Conservation (phyloP, 2,329 filamentous ascomycete genomes). For the Hansfordia pulvinata region DNA sequence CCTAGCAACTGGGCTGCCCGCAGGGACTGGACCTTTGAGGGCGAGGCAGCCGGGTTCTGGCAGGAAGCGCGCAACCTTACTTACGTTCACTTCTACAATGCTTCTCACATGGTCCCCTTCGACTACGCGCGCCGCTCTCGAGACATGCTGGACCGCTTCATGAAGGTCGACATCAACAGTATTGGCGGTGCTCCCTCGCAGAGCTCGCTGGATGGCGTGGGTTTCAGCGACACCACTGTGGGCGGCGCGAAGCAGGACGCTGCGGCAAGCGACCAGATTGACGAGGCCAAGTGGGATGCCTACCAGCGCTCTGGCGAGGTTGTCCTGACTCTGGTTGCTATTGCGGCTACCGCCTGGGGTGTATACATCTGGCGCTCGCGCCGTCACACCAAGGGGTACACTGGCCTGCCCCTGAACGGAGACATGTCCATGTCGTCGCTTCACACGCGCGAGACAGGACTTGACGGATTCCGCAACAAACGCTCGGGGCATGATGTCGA, state of each 20-base stretch:
- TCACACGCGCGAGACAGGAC: slow-evolving; percentile 20
- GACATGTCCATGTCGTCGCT: too few relatives aligned
- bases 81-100: slow-evolving; percentile 90
- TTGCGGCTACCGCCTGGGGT: slow-evolving; percentile 63
- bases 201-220: slow-evolving; percentile 74
- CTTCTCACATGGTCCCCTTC: slow-evolving; percentile 96
- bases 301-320: slow-evolving; percentile 82
- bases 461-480: slow-evolving; percentile 34
- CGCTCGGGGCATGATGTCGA: slow-evolving; percentile 38
- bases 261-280: slow-evolving; percentile 55
- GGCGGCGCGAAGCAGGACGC: slow-evolving; percentile 51
- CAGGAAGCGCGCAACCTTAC: slow-evolving; percentile 91
- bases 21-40: slow-evolving; percentile 88
- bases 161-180: slow-evolving; percentile 78
- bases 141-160: slow-evolving; percentile 96
- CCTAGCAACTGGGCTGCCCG: slow-evolving; percentile 87
- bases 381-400: slow-evolving; percentile 39
- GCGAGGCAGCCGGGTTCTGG: slow-evolving; percentile 76
- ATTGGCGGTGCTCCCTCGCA: slow-evolving; percentile 74
- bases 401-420: slow-evolving; percentile 25
- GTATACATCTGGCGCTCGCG: slow-evolving; percentile 54
- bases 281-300: slow-evolving; percentile 76
- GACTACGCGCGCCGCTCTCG: slow-evolving; percentile 75
- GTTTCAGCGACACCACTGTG: slow-evolving; percentile 63
- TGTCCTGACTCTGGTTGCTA: slow-evolving; percentile 66